Evolutionary conservation across 441 rosid species (phyloP).

Genomic region (Erysimum cheiri): DNA sequence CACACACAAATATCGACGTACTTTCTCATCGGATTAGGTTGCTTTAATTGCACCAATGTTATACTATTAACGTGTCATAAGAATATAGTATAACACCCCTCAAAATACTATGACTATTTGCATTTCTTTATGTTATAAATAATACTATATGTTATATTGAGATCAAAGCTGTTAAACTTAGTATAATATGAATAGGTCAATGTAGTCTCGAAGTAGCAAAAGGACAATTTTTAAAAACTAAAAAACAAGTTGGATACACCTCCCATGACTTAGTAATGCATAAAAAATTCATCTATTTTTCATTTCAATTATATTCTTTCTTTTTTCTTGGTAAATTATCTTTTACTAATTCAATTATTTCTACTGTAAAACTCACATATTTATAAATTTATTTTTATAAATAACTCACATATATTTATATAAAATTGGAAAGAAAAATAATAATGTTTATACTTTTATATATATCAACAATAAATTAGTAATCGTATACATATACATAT

Average conservation of each 20-base stretch:
- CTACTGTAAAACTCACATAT: not conserved
- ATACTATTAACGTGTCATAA: constrained; percentile 17
- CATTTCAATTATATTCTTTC: not conserved
- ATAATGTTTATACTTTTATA: not conserved
- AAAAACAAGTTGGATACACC: constrained; percentile 14
- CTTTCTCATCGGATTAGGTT: constrained; percentile 20
- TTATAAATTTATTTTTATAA: not conserved
- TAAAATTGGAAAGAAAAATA: not conserved
- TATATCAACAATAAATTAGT: not conserved
- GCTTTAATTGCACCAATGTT: constrained; percentile 32
- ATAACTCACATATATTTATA: too few species aligned
- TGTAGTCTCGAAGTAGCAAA: constrained; percentile 31
- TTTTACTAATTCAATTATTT: not conserved
- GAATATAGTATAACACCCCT: not conserved
- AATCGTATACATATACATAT: too few species aligned
- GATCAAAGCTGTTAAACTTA: not conserved
- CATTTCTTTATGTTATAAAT: constrained; percentile 2
- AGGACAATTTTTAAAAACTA: not conserved
- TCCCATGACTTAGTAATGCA: not conserved
- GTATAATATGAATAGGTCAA: constrained; percentile 34
- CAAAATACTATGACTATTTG: constrained; percentile 18
- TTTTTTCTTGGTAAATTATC: not conserved
- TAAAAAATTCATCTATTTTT: not conserved
- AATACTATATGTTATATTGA: not conserved
- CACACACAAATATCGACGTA: constrained; percentile 35